phyloP scores from a whole-genome alignment of 169 alveolate species.

The Cyclospora cayetanensis region DNA sequence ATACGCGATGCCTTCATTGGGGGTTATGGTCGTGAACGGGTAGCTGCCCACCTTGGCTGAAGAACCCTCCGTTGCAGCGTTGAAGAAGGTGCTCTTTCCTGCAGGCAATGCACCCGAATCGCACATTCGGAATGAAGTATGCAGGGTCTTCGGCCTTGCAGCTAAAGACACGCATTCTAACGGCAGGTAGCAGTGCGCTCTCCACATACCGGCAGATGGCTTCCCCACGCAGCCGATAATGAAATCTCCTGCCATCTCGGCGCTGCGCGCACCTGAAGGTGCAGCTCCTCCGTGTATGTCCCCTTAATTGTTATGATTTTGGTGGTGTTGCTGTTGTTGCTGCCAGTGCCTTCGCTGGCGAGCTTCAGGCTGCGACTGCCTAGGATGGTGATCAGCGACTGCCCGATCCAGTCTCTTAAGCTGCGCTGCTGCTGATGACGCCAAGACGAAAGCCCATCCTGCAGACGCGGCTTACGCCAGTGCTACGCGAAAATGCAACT shows the following conservation, averaged over 20 bases:
- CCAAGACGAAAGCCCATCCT: neutral
- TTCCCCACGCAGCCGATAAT: slow-evolving; percentile 83
- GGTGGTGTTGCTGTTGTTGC: neutral
- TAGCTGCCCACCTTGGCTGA: slow-evolving; percentile 79
- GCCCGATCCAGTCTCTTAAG: too few species aligned
- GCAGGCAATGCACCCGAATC: neutral
- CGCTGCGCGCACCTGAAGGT: neutral
- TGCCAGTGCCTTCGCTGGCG: neutral
- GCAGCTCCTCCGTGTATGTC: neutral
- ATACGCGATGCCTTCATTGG: slow-evolving; percentile 78
- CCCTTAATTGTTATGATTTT: neutral
- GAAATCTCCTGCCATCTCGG: slow-evolving; percentile 77
- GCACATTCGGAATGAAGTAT: neutral
- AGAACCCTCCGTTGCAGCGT: slow-evolving; percentile 77
- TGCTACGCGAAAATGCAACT: too few species aligned
- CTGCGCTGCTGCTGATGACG: neutral
- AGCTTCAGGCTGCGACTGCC: neutral
- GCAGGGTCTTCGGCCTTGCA: neutral
- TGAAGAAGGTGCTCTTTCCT: slow-evolving; percentile 79
- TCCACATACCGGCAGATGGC: slow-evolving; percentile 80
- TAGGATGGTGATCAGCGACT: too few species aligned
- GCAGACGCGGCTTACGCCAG: too few species aligned
- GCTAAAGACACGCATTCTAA: neutral
- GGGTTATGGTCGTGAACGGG: slow-evolving; percentile 81
- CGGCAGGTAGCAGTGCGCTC: too few species aligned